A percentile compares a stretch with the other conserved stretches of the same genome.
These are phyloP conservation scores for Eucalyptus regnans DNA, from an alignment of 345 rosid genomes.

Conservation along the genomic window DNA sequence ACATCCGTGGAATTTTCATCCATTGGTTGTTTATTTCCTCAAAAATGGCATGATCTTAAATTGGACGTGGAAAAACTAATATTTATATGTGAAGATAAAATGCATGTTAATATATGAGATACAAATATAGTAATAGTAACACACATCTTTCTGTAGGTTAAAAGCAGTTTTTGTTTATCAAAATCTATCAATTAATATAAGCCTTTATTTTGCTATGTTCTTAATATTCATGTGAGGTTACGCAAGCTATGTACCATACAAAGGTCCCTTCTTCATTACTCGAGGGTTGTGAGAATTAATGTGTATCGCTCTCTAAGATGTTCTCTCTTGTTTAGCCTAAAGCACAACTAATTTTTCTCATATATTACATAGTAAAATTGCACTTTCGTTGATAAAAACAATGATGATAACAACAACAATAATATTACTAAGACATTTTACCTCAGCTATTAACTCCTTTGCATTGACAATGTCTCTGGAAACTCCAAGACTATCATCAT, in stretches of 20 bases:
- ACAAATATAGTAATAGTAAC: too few species aligned
- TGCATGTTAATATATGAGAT: neutral
- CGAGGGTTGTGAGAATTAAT: neutral
- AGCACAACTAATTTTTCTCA: too few species aligned
- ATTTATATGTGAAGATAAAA: neutral
- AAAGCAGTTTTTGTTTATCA: neutral
- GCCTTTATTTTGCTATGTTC: neutral
- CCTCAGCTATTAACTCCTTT: neutral
- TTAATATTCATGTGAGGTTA: rapidly evolving
- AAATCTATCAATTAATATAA: neutral
- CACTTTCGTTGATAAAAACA: neutral
- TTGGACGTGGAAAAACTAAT: neutral
- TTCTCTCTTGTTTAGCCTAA: too few species aligned
- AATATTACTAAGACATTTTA: neutral
- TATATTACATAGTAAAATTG: neutral
- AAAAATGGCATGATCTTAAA: neutral
- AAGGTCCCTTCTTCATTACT: neutral
- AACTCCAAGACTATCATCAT: neutral
- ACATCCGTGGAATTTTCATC: neutral
- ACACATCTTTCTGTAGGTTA: neutral
- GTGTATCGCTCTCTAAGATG: neutral
- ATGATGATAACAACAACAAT: neutral
- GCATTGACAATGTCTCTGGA: neutral
- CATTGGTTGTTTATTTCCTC: neutral
- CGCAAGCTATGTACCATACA: neutral